phyloP scores from a whole-genome alignment of 352 stramenopile genomes.

The Phytophthora meadii region DNA sequence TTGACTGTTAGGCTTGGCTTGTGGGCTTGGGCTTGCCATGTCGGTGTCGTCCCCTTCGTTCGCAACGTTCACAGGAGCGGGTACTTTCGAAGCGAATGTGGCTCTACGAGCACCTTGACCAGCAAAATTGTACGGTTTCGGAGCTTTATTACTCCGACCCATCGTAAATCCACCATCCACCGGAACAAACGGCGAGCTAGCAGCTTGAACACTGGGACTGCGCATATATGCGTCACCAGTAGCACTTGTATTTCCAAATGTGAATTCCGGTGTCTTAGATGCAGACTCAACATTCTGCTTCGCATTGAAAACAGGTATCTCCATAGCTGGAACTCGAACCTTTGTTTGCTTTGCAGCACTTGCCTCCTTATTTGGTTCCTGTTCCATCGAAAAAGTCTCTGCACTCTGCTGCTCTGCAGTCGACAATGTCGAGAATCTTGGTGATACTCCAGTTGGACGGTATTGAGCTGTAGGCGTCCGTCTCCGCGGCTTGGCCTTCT shows the following conservation, averaged over 20 bases:
- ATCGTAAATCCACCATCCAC: conserved; percentile 28
- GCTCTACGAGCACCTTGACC: not conserved
- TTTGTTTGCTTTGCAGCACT: not conserved
- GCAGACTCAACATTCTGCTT: conserved; percentile 1
- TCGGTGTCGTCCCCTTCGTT: conserved; percentile 10
- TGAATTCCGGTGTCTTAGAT: conserved; percentile 26
- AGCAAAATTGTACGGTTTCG: conserved; percentile 34
- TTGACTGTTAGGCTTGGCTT: not conserved
- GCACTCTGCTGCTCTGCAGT: conserved; percentile 7
- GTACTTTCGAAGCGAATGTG: conserved; percentile 2
- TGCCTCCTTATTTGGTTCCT: not conserved
- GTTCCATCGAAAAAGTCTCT: conserved; percentile 6
- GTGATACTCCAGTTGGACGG: conserved; percentile 15
- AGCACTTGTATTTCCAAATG: conserved; percentile 23
- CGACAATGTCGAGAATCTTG: conserved; percentile 18
- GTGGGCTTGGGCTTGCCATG: conserved; percentile 27
- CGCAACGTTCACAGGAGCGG: not conserved
- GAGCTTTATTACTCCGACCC: conserved; percentile 14
- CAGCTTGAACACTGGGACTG: conserved; percentile 15
- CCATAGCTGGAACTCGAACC: conserved; percentile 7
- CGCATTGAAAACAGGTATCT: conserved; percentile 9
- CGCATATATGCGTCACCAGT: conserved; percentile 26
- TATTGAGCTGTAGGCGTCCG: conserved; percentile 1
- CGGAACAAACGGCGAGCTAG: conserved; percentile 4
- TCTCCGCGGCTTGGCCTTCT: conserved; percentile 5